Evolutionary conservation across 2,329 filamentous ascomycete species (phyloP), one percentile per base, ranked within the genome.

Genomic region (Teratosphaeriaceae sp.): DNA sequence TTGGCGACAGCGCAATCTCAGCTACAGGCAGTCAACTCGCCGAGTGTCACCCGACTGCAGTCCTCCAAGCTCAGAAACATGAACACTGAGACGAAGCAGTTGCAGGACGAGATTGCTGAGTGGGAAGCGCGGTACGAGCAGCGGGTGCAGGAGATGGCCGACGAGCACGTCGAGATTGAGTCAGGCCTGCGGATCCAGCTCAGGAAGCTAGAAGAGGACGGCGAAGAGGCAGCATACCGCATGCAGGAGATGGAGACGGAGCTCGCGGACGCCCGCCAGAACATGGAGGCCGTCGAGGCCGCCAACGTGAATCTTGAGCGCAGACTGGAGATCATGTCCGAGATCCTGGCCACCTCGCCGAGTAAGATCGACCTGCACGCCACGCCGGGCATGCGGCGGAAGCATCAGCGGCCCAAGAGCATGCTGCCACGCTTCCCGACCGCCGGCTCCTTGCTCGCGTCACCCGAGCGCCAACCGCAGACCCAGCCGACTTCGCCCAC

Each of bases 1-100:
- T 54, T 74, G 19, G 63, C 64, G 15, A 57, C 65, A 13, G 60
- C 64, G 11, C 65, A 72, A 33, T 57, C 57, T 6, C 64, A 64
- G 42, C 50, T 67, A 26, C 62, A 65, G 18, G 58, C 64, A 13
- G 54, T 64, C 37, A 65, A 61, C 24, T 69, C 68, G 15, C 65
- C 70, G 2, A 60, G 55, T 35, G 51, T 60, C 4, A 57, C 56
- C 5, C 61, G 65, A 38, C 55, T 60, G 34, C 61, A 65, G 34
- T 59, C 55, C 18, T 53, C 62, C 16, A 66, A 60, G 48, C 52
- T 70, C 43, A 61, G 66, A 35, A 49, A 52, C 2, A 50, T 68
- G 26, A 59, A 58, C 15, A 48, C 55, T 3, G 63, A 67, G 42
- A 59, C 57, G 13, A 52, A 50, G 13, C 55, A 56, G 21, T 42